Evolutionary conservation across 768 basidiomycete species (phyloP).

Genomic region (Lentinula sp.): DNA sequence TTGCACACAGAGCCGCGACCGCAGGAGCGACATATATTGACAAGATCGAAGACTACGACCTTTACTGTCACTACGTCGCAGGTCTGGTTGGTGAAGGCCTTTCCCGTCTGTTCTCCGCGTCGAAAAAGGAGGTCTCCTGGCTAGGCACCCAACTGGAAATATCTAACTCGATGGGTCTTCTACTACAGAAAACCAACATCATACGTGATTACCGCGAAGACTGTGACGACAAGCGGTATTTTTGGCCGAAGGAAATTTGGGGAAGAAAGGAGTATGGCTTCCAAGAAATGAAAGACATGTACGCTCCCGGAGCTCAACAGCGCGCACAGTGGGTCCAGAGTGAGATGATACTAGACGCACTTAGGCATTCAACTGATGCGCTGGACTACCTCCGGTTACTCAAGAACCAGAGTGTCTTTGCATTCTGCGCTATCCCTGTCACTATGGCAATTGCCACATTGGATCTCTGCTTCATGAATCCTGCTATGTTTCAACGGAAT

Average conservation of each 20-base stretch:
- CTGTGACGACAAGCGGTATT: constrained; percentile 73
- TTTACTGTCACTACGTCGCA: constrained; percentile 98
- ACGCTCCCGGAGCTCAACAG: constrained; percentile 45
- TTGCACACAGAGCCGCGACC: constrained; percentile 74
- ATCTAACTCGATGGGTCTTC: constrained; percentile 89
- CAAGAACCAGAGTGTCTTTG: constrained; percentile 90
- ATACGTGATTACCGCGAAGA: constrained; percentile 95
- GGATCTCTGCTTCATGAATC: constrained; percentile 90
- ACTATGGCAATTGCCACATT: constrained; percentile 96
- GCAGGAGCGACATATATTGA: constrained; percentile 66
- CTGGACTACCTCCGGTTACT: constrained; percentile 86
- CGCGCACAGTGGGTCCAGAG: constrained; percentile 78
- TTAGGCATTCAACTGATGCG: constrained; percentile 70
- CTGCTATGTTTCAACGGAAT: constrained; percentile 75
- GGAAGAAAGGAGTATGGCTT: constrained; percentile 51
- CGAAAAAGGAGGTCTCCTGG: constrained; percentile 72
- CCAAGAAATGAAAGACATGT: constrained; percentile 64
- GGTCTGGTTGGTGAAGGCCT: constrained; percentile 96
- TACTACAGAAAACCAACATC: constrained; percentile 98
- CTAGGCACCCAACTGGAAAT: constrained; percentile 79
- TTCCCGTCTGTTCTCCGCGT: constrained; percentile 81
- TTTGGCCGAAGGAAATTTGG: constrained; percentile 97
- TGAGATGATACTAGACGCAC: constrained; percentile 65
- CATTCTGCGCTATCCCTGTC: constrained; percentile 92
- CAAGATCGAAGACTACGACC: constrained; percentile 81